phyloP scores from a whole-genome alignment of 345 rosid genomes.

The Gossypium rotundifolium region DNA sequence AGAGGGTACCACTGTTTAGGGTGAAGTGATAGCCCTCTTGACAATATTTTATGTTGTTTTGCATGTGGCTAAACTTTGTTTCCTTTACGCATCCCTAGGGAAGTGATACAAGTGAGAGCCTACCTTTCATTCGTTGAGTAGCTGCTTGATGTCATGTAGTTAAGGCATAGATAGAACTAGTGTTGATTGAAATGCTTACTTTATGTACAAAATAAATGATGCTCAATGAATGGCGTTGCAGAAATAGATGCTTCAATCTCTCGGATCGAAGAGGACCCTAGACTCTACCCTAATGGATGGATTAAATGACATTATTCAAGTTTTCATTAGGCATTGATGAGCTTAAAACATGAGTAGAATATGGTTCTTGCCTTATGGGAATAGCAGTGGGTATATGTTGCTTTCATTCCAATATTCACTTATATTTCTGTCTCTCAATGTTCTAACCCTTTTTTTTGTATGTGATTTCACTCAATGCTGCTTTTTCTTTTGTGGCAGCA shows the following conservation, averaged over 20 bases:
- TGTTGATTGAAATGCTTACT: conserved; percentile 8
- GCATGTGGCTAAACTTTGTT: conserved; percentile 18
- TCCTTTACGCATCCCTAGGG: conserved; percentile 1
- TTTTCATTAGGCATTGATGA: too few species aligned
- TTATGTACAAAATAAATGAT: conserved; percentile 8
- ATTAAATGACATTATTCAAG: too few species aligned
- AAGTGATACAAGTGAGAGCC: conserved; percentile 18
- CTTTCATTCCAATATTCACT: too few species aligned
- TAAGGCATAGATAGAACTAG: background rate
- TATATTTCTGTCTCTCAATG: too few species aligned
- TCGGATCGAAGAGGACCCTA: conserved; percentile 8
- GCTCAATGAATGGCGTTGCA: conserved; percentile 20
- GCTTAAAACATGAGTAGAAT: too few species aligned
- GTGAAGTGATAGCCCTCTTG: background rate
- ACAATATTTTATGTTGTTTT: background rate
- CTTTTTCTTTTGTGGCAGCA: background rate
- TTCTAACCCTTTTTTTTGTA: background rate
- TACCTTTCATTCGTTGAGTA: too few species aligned
- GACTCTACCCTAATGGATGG: too few species aligned
- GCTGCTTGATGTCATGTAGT: too few species aligned
- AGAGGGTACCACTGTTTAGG: background rate
- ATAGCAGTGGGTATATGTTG: too few species aligned
- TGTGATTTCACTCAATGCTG: background rate
- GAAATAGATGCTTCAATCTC: conserved; percentile 15
- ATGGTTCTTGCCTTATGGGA: too few species aligned